Percentiles rank a stretch among this genome's conserved stretches.
These are phyloP conservation scores for Candida hungchunana DNA, from an alignment of 805 yeast genomes.

Conservation along the genomic window DNA sequence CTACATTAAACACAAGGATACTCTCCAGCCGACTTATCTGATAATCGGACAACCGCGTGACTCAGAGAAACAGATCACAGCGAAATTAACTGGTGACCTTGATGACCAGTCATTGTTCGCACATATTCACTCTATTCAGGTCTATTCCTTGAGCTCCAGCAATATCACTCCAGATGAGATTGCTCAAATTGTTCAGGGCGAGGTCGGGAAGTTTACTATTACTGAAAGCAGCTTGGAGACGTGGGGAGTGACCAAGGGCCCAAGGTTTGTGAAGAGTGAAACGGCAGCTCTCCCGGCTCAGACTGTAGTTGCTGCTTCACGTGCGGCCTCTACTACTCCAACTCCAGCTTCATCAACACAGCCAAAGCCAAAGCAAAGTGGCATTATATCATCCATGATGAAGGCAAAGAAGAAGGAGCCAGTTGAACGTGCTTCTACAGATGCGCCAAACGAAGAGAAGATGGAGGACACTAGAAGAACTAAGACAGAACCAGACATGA, in stretches of 20 bases:
- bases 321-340: no score
- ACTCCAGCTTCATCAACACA: not conserved
- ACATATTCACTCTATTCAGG: conserved; percentile 31
- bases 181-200: conserved; percentile 9
- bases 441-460: conserved; percentile 1
- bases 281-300: not conserved
- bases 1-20: conserved; percentile 33
- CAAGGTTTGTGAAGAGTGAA: conserved; percentile 13
- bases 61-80: conserved; percentile 7
- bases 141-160: conserved; percentile 33
- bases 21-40: conserved; percentile 38
- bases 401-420: conserved; percentile 4
- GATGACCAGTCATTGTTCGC: conserved; percentile 29
- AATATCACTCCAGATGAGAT: conserved; percentile 20
- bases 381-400: no score
- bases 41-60: conserved; percentile 33
- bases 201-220: conserved; percentile 9
- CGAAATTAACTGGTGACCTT: conserved; percentile 26
- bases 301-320: no score
- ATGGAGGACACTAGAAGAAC: no score
- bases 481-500: not conserved
- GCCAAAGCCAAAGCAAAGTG: conserved; percentile 1
- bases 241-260: conserved; percentile 27
- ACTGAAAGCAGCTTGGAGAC: conserved; percentile 14
- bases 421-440: no score